These are phyloP conservation scores for Saitozyma podzolica DNA, from an alignment of 768 basidiomycete genomes.

Conservation along the genomic window DNA sequence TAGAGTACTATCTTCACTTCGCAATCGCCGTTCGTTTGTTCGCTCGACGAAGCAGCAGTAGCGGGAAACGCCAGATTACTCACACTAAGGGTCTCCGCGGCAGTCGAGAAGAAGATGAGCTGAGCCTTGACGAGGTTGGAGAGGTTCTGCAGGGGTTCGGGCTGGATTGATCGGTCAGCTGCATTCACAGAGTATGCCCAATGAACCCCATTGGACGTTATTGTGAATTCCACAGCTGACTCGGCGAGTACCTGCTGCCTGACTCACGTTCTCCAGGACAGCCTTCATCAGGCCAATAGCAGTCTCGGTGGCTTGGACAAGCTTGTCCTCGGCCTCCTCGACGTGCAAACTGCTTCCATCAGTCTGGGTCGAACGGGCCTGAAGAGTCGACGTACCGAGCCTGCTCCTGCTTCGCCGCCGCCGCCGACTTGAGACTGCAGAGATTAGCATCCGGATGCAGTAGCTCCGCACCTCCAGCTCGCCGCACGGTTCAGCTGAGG, in stretches of 20 bases:
- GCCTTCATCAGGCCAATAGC: constrained; percentile 96
- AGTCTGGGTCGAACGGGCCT: constrained; percentile 1
- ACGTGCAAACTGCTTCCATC: constrained; percentile 61
- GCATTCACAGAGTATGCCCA: no score
- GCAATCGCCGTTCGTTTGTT: background rate
- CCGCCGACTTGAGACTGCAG: constrained; percentile 73
- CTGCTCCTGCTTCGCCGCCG: constrained; percentile 79
- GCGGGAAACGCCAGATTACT: constrained; percentile 13
- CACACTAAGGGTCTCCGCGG: constrained; percentile 56
- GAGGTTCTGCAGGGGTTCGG: constrained; percentile 91
- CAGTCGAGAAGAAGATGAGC: constrained; percentile 54
- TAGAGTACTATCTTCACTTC: constrained; percentile 2
- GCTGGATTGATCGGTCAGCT: constrained; percentile 57
- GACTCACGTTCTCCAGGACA: constrained; percentile 90
- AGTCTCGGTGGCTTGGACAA: constrained; percentile 96
- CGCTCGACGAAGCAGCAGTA: background rate
- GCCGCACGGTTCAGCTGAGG: no score
- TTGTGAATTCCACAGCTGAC: constrained; percentile 8
- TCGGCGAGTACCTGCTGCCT: background rate
- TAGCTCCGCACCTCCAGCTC: no score
- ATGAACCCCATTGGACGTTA: background rate
- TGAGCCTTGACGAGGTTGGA: constrained; percentile 90
- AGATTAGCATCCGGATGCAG: constrained; percentile 5
- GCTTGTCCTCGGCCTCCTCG: constrained; percentile 68
- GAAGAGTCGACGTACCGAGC: constrained; percentile 57